Conservation (phyloP, 2,329 filamentous ascomycete species). For the Cordyceps javanica region DNA sequence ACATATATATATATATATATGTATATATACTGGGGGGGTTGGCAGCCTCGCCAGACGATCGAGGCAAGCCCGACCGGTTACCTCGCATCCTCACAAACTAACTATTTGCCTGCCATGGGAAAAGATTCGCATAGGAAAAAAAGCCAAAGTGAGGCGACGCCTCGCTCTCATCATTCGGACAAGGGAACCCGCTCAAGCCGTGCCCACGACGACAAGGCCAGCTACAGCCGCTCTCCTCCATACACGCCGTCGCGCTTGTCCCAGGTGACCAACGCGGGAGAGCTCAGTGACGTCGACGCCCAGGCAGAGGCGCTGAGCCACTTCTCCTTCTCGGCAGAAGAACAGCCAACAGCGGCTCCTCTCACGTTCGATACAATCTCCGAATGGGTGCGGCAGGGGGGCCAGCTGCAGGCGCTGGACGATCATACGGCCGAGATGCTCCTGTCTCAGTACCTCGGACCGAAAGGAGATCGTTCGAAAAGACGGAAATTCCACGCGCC, state of each 20-base stretch:
- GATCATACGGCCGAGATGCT: background rate
- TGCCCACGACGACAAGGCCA: background rate
- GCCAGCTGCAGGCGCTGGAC: background rate
- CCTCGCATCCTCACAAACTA: background rate
- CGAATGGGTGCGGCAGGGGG: background rate
- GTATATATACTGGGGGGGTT: background rate
- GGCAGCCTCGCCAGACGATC: background rate
- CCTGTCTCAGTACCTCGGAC: background rate
- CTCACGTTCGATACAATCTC: background rate
- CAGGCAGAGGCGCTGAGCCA: background rate
- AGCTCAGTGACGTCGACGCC: background rate
- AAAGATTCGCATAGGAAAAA: background rate
- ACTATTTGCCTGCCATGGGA: background rate
- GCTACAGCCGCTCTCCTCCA: background rate
- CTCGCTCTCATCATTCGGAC: too few relatives aligned
- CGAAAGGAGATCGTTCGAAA: background rate
- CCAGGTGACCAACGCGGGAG: slow-evolving; percentile 1
- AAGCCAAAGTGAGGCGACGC: background rate
- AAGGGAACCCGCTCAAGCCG: too few relatives aligned
- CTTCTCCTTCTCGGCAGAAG: background rate
- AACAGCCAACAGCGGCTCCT: background rate
- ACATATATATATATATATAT: too few relatives aligned
- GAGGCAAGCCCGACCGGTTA: background rate
- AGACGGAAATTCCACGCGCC: background rate
- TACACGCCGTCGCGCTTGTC: slow-evolving; percentile 4